Evolutionary conservation across 345 rosid genomes (phyloP).

Genomic region (Erucastrum elatum): DNA sequence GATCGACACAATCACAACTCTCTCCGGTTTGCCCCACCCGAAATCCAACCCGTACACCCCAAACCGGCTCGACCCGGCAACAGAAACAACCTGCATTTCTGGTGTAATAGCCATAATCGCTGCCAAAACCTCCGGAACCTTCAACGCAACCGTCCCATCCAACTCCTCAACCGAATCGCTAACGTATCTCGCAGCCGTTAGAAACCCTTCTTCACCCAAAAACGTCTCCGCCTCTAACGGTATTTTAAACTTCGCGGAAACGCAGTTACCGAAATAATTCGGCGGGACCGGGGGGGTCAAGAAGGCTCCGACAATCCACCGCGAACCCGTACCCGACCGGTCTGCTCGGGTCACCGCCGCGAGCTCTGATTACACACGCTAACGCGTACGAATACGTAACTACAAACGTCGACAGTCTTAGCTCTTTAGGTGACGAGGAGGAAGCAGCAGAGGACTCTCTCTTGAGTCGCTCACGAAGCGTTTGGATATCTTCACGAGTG

Average conservation of each 20-base stretch:
- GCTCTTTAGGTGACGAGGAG: not conserved
- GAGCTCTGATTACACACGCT: conserved; percentile 30
- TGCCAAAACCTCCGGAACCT: not conserved
- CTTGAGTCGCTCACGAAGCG: conserved; percentile 5
- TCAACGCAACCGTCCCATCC: conserved; percentile 8
- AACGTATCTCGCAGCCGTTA: not conserved
- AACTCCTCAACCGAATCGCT: conserved; percentile 24
- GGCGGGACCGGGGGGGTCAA: conserved; percentile 41
- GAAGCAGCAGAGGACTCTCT: not conserved
- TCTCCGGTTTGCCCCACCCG: conserved; percentile 37
- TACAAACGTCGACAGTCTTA: conserved; percentile 40
- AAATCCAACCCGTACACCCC: conserved; percentile 36
- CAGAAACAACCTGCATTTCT: not conserved
- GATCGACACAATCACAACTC: conserved; percentile 5
- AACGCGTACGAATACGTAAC: conserved; percentile 33
- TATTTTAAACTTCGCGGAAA: rapidly evolving
- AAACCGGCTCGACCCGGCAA: conserved; percentile 36
- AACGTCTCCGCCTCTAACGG: not conserved
- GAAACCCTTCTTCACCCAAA: not conserved
- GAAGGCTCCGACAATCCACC: conserved; percentile 39
- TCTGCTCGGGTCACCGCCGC: conserved; percentile 23
- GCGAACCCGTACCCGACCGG: conserved; percentile 1
- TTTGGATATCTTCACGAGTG: conserved; percentile 9
- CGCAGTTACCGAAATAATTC: conserved; percentile 47
- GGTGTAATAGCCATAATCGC: not conserved